These are phyloP conservation scores for Chlorella ohadii DNA, from an alignment of 139 green algal species.

Conservation along the genomic window DNA sequence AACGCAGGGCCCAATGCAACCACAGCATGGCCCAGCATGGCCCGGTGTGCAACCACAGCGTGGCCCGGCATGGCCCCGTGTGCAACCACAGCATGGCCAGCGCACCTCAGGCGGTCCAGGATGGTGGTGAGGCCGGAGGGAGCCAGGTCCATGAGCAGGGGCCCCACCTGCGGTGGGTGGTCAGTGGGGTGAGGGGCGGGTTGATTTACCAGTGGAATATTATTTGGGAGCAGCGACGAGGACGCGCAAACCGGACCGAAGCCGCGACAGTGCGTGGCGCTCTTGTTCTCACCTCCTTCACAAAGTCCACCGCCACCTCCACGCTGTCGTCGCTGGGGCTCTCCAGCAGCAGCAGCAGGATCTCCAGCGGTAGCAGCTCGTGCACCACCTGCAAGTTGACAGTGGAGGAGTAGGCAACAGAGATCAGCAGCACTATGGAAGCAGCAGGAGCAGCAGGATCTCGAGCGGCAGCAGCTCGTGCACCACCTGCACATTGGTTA, in stretches of 20 bases:
- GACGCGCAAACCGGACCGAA: no score
- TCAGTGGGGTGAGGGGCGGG: no score
- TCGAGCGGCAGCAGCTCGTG: slow-evolving; percentile 94
- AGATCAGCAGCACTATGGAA: neutral
- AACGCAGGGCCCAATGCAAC: no score
- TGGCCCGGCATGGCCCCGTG: no score
- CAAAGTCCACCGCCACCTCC: slow-evolving; percentile 86
- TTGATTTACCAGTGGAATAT: no score
- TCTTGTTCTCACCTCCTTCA: slow-evolving; percentile 47
- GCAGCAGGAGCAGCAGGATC: slow-evolving; percentile 81
- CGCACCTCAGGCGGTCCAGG: slow-evolving; percentile 91
- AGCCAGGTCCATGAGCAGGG: slow-evolving; percentile 51
- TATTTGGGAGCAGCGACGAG: no score
- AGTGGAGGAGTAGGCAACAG: neutral
- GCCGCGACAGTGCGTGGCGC: no score
- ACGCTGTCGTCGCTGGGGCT: slow-evolving; percentile 91
- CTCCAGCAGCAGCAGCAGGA: slow-evolving; percentile 94
- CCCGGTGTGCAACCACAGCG: no score
- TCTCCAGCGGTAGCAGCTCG: slow-evolving; percentile 92
- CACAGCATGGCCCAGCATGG: no score
- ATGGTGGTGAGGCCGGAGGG: slow-evolving; percentile 57
- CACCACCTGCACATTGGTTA: slow-evolving; percentile 44
- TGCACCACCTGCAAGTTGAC: slow-evolving; percentile 58
- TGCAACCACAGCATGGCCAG: no score
- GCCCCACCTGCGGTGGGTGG: slow-evolving; percentile 30